Base-by-base conservation (phyloP, 768 basidiomycete species). In the Suillus sp. region DNA sequence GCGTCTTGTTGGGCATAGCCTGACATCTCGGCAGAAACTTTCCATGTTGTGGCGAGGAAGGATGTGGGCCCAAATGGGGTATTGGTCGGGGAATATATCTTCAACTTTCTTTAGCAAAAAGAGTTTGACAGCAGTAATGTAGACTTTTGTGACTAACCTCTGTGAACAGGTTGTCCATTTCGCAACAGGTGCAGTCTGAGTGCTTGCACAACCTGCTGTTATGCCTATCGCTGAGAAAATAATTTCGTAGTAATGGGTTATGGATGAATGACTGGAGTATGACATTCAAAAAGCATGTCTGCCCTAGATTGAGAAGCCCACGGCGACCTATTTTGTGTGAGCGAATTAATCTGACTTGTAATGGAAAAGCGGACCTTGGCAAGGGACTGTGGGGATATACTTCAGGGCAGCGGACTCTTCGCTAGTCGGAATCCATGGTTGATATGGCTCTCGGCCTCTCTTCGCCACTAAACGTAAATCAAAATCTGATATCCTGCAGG, bases 1-100 rank as follows among this genome's bases (percentile, higher is more conserved):
- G 94, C 93, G 65, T 98, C 96, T 71, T 96, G 96, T 73, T 99
- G 96, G 0, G 93, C 87, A 70, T 98, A 94, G 2, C 95, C 96
- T 5, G 93, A 86, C 32, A 98, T 80, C 65, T 96, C 94, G 0
- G 89, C 77, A 0, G 90, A 88, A 4, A 80, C 78, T 65, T 82
- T 84, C 96, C 95, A 98, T 38, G 90, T 92, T 32, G 91, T 88
- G 16, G 88, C 82, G 9, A 99, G 83, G 72, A 98, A 90, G 3
- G 87, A 86, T 2, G 89, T 86, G 0, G 96, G 96, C 0, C 92
- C 95, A 68, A 87, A 90, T 0, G 94, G 88, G 8, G 80, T 74
- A 11, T 78, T 73, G 65, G 86, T 86, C 4, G 83, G 78, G 5
- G 86, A 84, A 64, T 86, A 87, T 10, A 87, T 79, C 86, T 88